These are phyloP conservation scores for Xylaria sp. DNA, from an alignment of 2,329 filamentous ascomycete genomes.

Conservation along the genomic window DNA sequence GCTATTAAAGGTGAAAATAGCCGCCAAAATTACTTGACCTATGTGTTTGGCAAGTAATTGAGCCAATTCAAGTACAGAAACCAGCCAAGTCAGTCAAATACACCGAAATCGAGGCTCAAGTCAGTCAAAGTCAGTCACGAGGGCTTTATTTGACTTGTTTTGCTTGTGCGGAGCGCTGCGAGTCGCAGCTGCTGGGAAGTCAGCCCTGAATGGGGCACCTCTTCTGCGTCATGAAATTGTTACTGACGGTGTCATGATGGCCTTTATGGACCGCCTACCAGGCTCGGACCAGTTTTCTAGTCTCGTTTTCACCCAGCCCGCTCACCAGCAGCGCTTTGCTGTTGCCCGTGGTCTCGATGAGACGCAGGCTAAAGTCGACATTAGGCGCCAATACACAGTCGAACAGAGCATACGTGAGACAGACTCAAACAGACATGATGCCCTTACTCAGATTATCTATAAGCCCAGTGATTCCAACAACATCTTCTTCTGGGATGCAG, in stretches of 20 bases:
- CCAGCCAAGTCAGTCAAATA: no score
- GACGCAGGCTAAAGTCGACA: background rate
- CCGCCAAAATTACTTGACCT: no score
- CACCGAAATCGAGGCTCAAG: no score
- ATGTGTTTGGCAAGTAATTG: no score
- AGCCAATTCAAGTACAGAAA: no score
- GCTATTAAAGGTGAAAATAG: no score
- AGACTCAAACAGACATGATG: background rate
- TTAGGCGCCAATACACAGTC: slow-evolving; percentile 15
- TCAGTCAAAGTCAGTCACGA: no score
- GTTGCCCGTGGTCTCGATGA: background rate
- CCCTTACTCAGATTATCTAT: background rate
- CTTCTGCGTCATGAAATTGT: slow-evolving; percentile 23
- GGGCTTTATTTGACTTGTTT: no score
- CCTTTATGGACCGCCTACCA: slow-evolving; percentile 6
- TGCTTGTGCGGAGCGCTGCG: no score
- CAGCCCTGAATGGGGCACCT: slow-evolving; percentile 6
- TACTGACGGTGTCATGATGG: slow-evolving; percentile 25
- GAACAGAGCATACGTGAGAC: slow-evolving; percentile 1
- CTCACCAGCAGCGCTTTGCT: slow-evolving; percentile 24
- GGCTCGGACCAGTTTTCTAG: slow-evolving; percentile 10
- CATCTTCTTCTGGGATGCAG: slow-evolving; percentile 9
- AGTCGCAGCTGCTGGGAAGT: no score
- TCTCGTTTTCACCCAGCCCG: slow-evolving; percentile 13
- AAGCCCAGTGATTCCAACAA: background rate